Conservation (phyloP, 495 filamentous ascomycete genomes). For the Aspergillus indologenus region DNA sequence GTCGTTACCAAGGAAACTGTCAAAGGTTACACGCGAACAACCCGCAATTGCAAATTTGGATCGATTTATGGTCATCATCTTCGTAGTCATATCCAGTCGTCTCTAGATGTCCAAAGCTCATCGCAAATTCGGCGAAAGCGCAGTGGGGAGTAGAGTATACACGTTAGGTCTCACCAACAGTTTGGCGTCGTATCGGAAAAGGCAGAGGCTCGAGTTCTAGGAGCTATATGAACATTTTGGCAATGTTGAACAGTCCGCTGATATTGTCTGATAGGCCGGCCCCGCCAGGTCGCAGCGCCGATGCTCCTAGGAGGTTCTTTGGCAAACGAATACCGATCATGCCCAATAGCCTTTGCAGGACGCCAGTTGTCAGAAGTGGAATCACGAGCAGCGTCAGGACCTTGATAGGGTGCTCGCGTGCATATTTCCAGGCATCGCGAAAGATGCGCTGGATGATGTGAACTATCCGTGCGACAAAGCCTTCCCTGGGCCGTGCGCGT, state of each 20-base stretch:
- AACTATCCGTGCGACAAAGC: conserved; percentile 68
- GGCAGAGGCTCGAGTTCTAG: neutral
- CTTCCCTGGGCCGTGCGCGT: conserved; percentile 66
- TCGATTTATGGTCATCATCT: conserved; percentile 14
- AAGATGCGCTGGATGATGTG: conserved; percentile 68
- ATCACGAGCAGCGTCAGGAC: conserved; percentile 81
- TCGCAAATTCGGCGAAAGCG: neutral
- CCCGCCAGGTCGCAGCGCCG: conserved; percentile 24
- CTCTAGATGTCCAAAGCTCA: conserved; percentile 5
- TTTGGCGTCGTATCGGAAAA: neutral
- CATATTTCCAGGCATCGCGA: conserved; percentile 71
- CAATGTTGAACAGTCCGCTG: conserved; percentile 52
- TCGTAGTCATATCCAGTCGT: conserved; percentile 17
- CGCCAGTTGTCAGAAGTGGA: conserved; percentile 78
- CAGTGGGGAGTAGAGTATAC: neutral
- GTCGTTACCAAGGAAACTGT: neutral
- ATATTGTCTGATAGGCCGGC: conserved; percentile 44
- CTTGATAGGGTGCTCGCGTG: conserved; percentile 74
- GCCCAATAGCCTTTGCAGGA: conserved; percentile 65
- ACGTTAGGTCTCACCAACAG: neutral
- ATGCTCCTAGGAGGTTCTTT: conserved; percentile 45
- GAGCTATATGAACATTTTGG: conserved; percentile 61
- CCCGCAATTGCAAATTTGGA: conserved; percentile 7
- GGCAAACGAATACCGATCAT: conserved; percentile 77
- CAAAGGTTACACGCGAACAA: neutral